A percentile compares a stretch with the other conserved stretches of the same genome.
Evolutionary conservation across 371 early-diverging fungal species (phyloP).

Genomic region (Haplosporangium sp.): DNA sequence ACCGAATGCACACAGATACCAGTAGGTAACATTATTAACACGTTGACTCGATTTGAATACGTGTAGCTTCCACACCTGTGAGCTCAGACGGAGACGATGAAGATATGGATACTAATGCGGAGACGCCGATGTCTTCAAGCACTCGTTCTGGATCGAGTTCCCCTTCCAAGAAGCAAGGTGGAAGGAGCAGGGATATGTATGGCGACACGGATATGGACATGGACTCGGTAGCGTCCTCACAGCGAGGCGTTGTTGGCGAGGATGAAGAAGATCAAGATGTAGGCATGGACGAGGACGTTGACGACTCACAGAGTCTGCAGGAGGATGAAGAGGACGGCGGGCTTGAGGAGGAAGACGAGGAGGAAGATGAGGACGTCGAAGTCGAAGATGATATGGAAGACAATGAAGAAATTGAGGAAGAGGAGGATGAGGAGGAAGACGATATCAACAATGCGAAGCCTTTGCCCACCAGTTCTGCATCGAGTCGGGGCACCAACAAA

Average conservation of each 20-base stretch:
- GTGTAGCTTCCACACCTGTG: constrained; percentile 33
- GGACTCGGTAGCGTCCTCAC: constrained; percentile 25
- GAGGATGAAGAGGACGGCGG: constrained; percentile 56
- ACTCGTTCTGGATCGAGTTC: constrained; percentile 16
- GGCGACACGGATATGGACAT: constrained; percentile 19
- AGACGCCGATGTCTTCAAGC: constrained; percentile 11
- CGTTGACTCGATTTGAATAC: neutral
- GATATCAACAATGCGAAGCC: constrained; percentile 50
- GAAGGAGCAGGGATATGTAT: constrained; percentile 10
- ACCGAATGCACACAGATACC: neutral
- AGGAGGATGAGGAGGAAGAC: constrained; percentile 42
- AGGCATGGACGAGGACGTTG: constrained; percentile 52
- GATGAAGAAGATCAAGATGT: constrained; percentile 57
- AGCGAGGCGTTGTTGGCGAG: constrained; percentile 9
- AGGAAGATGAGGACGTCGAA: constrained; percentile 52
- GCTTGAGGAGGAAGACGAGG: constrained; percentile 48
- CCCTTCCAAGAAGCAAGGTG: constrained; percentile 23
- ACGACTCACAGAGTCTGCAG: constrained; percentile 28
- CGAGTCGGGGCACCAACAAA: neutral
- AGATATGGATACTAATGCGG: constrained; percentile 11
- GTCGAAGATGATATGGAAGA: constrained; percentile 36
- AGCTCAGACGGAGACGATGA: constrained; percentile 32
- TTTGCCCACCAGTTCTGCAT: constrained; percentile 9
- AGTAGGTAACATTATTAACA: neutral
- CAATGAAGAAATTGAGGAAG: constrained; percentile 28